phyloP scores from a whole-genome alignment of 1,284 basidiomycete genomes.

The Testicularia cyperi region DNA sequence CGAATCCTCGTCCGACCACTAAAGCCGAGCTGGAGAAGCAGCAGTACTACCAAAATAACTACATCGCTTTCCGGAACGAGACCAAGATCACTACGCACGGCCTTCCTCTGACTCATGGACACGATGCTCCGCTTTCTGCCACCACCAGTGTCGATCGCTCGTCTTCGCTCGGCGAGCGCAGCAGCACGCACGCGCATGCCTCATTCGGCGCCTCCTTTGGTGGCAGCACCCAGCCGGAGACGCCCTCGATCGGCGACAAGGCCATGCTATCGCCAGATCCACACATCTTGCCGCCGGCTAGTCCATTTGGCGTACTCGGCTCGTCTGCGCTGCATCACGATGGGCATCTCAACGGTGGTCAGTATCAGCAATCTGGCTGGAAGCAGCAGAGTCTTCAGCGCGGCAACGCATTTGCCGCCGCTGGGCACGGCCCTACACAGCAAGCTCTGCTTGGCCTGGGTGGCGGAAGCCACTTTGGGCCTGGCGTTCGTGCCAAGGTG shows the following conservation, averaged over 20 bases:
- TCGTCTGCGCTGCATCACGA: conserved; percentile 20
- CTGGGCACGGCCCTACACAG: conserved; percentile 22
- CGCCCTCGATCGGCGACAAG: conserved; percentile 37
- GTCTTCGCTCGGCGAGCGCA: conserved; percentile 23
- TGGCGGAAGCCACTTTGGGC: conserved; percentile 57
- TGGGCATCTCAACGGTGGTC: conserved; percentile 1
- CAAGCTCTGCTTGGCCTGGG: conserved; percentile 28
- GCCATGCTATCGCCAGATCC: conserved; percentile 43
- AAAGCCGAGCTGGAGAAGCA: conserved; percentile 32
- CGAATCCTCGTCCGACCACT: conserved; percentile 6
- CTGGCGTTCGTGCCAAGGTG: conserved; percentile 55
- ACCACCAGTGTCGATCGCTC: conserved; percentile 20
- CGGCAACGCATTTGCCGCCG: conserved; percentile 12
- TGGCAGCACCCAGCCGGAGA: conserved; percentile 38
- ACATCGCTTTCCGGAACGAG: conserved; percentile 31
- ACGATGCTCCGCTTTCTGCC: conserved; percentile 24
- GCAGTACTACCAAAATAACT: conserved; percentile 40
- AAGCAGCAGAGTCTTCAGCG: conserved; percentile 16
- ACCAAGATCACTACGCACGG: conserved; percentile 24
- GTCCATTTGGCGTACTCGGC: conserved; percentile 4
- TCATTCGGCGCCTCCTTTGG: conserved; percentile 25
- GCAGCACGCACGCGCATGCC: conserved; percentile 23
- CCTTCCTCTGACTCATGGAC: conserved; percentile 14
- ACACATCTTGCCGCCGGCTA: conserved; percentile 15
- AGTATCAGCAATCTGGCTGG: conserved; percentile 18